These are phyloP conservation scores for Schwanniomyces occidentalis DNA, from an alignment of 805 yeast species.

Conservation along the genomic window DNA sequence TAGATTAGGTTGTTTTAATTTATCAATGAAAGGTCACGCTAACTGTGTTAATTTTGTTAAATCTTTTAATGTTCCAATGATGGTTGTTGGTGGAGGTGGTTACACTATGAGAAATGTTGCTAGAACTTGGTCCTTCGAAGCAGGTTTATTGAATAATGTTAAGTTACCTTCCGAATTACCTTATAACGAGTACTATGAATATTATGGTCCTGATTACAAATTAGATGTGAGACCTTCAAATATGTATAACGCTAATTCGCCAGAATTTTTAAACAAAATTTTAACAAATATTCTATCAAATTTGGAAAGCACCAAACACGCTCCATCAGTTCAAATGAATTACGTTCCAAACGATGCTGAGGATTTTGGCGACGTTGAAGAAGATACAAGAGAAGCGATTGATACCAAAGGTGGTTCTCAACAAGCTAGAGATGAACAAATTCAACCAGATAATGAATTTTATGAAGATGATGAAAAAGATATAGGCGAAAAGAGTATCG, in stretches of 20 bases:
- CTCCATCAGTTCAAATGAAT: slow-evolving; percentile 96
- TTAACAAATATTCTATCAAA: slow-evolving; percentile 73
- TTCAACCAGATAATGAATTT: slow-evolving; percentile 75
- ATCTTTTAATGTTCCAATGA: slow-evolving; percentile 81
- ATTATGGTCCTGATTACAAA: slow-evolving; percentile 95
- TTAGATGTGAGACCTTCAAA: slow-evolving; percentile 93
- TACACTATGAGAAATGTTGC: slow-evolving; percentile 97
- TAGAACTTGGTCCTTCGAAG: slow-evolving; percentile 91
- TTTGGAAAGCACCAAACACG: slow-evolving; percentile 86
- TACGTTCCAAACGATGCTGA: slow-evolving; percentile 87
- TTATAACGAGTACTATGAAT: slow-evolving; percentile 94
- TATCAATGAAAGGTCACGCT: slow-evolving; percentile 93
- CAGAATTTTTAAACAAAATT: slow-evolving; percentile 86
- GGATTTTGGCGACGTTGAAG: slow-evolving; percentile 83
- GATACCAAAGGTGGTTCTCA: slow-evolving; percentile 93
- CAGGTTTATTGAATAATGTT: slow-evolving; percentile 82
- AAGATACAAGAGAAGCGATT: slow-evolving; percentile 73
- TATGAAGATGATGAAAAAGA: slow-evolving; percentile 64
- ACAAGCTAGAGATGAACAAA: slow-evolving; percentile 72
- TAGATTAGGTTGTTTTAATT: slow-evolving; percentile 91
- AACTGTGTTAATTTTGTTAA: slow-evolving; percentile 90
- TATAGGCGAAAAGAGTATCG: slow-evolving; percentile 32
- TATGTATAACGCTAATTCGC: slow-evolving; percentile 94
- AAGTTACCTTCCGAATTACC: slow-evolving; percentile 78
- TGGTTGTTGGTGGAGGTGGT: slow-evolving; percentile 98